These are phyloP conservation scores for Candida silvicultrix DNA, from an alignment of 805 yeast species.

Conservation along the genomic window DNA sequence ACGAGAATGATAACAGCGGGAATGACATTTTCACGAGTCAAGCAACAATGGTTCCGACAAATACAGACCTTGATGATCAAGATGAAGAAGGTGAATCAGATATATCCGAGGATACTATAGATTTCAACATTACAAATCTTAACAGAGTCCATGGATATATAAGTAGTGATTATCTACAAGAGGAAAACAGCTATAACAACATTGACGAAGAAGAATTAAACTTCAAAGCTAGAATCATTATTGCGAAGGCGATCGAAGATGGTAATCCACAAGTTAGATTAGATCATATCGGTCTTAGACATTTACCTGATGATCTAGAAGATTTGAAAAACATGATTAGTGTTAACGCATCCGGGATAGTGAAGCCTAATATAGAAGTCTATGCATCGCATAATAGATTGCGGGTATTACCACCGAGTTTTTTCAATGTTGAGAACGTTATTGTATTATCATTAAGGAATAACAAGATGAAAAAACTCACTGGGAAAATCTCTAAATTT, in stretches of 20 bases:
- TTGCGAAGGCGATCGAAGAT: constrained; percentile 43
- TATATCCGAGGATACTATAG: constrained; percentile 12
- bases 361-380: constrained; percentile 36
- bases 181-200: constrained; percentile 16
- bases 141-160: constrained; percentile 19
- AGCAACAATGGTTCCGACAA: constrained; percentile 13
- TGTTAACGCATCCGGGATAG: constrained; percentile 27
- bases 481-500: constrained; percentile 39
- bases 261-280: constrained; percentile 36
- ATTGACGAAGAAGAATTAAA: constrained; percentile 15
- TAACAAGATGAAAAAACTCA: constrained; percentile 40
- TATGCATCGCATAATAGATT: constrained; percentile 46
- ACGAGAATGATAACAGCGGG: neutral
- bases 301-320: constrained; percentile 51
- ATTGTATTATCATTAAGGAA: constrained; percentile 47
- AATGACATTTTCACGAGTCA: constrained; percentile 14
- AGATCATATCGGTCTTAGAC: constrained; percentile 39
- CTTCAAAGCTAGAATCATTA: constrained; percentile 31
- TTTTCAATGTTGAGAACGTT: constrained; percentile 43
- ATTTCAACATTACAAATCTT: constrained; percentile 18
- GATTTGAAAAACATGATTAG: constrained; percentile 53
- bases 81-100: constrained; percentile 2
- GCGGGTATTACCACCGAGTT: constrained; percentile 39
- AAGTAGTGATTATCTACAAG: constrained; percentile 14
- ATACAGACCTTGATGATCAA: constrained; percentile 7